Evolutionary conservation across 768 basidiomycete genomes (phyloP).

Genomic region (Lactarius vividus): DNA sequence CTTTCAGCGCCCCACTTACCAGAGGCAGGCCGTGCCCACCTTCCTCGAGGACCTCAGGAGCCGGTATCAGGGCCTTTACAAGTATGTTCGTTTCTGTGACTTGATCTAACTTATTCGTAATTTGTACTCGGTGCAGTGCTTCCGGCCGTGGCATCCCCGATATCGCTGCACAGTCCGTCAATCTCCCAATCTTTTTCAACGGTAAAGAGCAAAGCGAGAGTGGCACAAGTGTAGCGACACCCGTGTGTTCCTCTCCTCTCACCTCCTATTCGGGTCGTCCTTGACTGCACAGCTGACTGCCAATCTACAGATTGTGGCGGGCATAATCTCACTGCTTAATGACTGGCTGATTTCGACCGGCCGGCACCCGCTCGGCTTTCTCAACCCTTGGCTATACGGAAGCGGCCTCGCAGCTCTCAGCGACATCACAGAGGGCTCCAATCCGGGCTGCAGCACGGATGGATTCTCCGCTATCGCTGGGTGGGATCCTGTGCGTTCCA

Average conservation of each 20-base stretch:
- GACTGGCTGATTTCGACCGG: not conserved
- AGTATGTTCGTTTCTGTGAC: not conserved
- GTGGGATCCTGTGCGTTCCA: no score
- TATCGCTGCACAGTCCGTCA: not conserved
- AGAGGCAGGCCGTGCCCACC: not conserved
- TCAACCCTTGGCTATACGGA: not conserved
- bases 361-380: not conserved
- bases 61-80: not conserved
- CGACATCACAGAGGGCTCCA: not conserved
- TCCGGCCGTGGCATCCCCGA: not conserved
- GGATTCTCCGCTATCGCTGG: no score
- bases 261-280: no score
- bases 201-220: fast-evolving
- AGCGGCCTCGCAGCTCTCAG: fast-evolving
- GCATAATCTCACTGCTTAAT: not conserved
- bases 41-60: not conserved
- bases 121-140: not conserved
- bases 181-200: not conserved
- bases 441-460: not conserved
- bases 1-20: not conserved
- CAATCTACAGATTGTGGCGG: not conserved
- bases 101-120: not conserved
- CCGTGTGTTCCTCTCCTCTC: not conserved
- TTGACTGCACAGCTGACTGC: not conserved
- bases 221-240: not conserved